Conservation (phyloP, 2,329 filamentous ascomycete genomes). For the Pseudopithomyces maydicus region DNA sequence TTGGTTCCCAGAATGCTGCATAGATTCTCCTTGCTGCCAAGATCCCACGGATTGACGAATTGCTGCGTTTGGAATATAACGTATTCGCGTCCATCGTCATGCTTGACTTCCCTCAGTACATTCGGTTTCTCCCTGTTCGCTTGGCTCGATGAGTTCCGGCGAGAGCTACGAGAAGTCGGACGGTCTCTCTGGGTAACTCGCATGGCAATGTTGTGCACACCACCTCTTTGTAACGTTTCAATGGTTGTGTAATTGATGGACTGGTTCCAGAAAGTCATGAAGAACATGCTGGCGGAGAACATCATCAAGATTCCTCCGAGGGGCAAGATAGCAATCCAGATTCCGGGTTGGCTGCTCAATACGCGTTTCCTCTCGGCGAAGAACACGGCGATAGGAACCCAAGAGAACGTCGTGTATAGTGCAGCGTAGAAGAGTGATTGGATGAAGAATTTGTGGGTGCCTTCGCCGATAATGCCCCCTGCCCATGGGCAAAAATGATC, state of each 20-base stretch:
- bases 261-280: slow-evolving; percentile 72
- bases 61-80: slow-evolving; percentile 75
- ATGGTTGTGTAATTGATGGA: slow-evolving; percentile 81
- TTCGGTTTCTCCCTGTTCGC: slow-evolving; percentile 13
- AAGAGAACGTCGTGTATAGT: slow-evolving; percentile 67
- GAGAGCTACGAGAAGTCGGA: slow-evolving; percentile 55
- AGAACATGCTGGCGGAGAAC: slow-evolving; percentile 79
- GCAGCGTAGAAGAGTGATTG: slow-evolving; percentile 81
- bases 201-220: slow-evolving; percentile 75
- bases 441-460: slow-evolving; percentile 86
- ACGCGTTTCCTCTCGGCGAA: slow-evolving; percentile 58
- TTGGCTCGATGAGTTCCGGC: slow-evolving; percentile 18
- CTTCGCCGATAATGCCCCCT: slow-evolving; percentile 89
- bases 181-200: slow-evolving; percentile 40
- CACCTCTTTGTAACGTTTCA: slow-evolving; percentile 68
- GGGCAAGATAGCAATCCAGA: slow-evolving; percentile 68
- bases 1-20: slow-evolving; percentile 77
- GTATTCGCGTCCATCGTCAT: slow-evolving; percentile 63
- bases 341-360: slow-evolving; percentile 30
- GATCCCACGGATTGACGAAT: slow-evolving; percentile 85
- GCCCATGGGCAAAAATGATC: slow-evolving; percentile 97
- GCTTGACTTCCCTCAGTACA: slow-evolving; percentile 24
- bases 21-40: slow-evolving; percentile 73
- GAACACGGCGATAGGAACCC: slow-evolving; percentile 69
- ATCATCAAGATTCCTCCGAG: slow-evolving; percentile 75